A percentile compares a stretch with the other conserved stretches of the same genome.
Conservation (phyloP, 1,284 basidiomycete genomes). For the Athelia sp. region DNA sequence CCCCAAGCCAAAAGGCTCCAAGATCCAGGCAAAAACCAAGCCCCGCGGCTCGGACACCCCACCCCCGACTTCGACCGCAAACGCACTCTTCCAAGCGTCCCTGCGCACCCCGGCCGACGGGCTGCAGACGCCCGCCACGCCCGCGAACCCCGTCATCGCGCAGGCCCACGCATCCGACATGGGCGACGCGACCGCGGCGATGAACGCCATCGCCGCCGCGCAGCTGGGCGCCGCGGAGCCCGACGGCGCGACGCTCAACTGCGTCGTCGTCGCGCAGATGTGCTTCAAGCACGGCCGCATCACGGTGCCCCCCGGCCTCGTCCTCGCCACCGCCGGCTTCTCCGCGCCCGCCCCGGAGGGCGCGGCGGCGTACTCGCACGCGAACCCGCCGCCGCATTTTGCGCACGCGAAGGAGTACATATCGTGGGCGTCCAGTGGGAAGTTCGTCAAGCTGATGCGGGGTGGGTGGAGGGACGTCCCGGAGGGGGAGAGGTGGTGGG, state of each 20-base stretch:
- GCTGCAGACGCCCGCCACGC: background rate
- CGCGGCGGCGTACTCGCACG: constrained; percentile 29
- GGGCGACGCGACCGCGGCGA: background rate
- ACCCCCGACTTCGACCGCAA: background rate
- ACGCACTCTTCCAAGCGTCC: background rate
- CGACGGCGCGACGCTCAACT: constrained; percentile 62
- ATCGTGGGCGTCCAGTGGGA: constrained; percentile 31
- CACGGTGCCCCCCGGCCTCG: constrained; percentile 67
- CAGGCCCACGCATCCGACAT: background rate
- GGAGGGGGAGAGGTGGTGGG: constrained; percentile 59
- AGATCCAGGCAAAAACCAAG: background rate
- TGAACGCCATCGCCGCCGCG: background rate
- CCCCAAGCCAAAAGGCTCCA: background rate
- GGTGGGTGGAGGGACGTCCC: constrained; percentile 56
- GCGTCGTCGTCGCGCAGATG: constrained; percentile 60
- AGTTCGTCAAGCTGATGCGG: constrained; percentile 39
- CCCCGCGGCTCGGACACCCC: background rate
- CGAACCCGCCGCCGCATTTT: constrained; percentile 54
- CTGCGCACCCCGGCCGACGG: background rate
- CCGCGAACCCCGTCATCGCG: background rate
- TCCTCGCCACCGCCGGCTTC: constrained; percentile 53
- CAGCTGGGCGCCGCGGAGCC: constrained; percentile 29
- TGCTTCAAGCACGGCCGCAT: constrained; percentile 76
- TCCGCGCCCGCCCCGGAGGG: constrained; percentile 23
- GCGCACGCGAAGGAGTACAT: constrained; percentile 28